Evolutionary conservation across 345 rosid genomes (phyloP).

Genomic region (Eucalyptus sp.): DNA sequence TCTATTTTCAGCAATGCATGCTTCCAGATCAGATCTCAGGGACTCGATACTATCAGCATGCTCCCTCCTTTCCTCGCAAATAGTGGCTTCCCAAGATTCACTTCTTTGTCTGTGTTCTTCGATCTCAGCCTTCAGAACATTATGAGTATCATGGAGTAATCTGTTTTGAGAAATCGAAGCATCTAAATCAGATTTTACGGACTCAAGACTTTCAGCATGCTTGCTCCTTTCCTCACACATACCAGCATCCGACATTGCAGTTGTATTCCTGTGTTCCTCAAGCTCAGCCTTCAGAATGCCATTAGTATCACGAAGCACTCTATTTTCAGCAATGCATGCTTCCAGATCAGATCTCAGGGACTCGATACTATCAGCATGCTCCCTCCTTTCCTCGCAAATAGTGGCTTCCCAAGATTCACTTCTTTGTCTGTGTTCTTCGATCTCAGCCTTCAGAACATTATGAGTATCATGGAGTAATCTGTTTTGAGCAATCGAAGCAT

Average conservation of each 20-base stretch:
- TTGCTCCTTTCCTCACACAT: slow-evolving; percentile 4
- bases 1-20: background rate
- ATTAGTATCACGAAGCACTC: background rate
- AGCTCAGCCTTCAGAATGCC: background rate
- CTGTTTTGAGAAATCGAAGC: background rate
- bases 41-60: background rate
- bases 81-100: slow-evolving; percentile 3
- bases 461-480: background rate
- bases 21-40: background rate
- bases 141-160: background rate
- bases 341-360: background rate
- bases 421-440: background rate
- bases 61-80: background rate
- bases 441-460: background rate
- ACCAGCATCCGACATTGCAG: slow-evolving; percentile 1
- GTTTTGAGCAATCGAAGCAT: slow-evolving; percentile 1
- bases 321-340: background rate
- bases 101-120: background rate
- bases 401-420: slow-evolving; percentile 2
- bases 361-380: background rate
- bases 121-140: background rate
- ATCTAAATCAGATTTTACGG: background rate
- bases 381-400: background rate
- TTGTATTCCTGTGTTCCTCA: background rate
- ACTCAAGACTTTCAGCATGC: background rate